Conservation (phyloP, 1,284 basidiomycete species). For the Leccinum insigne region DNA sequence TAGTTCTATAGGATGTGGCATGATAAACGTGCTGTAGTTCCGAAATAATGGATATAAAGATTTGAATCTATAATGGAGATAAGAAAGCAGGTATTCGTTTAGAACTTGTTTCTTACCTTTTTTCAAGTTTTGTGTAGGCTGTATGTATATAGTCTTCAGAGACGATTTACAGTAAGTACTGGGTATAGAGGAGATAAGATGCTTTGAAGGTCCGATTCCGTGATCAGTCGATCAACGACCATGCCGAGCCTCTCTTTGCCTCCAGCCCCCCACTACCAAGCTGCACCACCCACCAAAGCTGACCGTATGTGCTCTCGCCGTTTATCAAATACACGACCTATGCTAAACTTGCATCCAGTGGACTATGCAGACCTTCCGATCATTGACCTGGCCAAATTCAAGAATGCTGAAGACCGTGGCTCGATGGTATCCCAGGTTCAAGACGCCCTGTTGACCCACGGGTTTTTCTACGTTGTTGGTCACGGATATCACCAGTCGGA, state of each 20-base stretch:
- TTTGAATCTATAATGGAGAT: background rate
- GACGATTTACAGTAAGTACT: no score
- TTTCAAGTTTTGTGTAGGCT: no score
- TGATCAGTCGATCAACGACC: background rate
- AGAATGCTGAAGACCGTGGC: conserved; percentile 37
- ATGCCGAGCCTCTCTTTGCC: conserved; percentile 25
- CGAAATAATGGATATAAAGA: background rate
- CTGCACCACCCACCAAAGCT: conserved; percentile 23
- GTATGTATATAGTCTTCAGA: no score
- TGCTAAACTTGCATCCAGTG: conserved; percentile 38
- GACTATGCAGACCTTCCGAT: conserved; percentile 67
- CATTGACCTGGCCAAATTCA: conserved; percentile 60
- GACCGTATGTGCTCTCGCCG: conserved; percentile 19
- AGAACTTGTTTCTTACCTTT: no score
- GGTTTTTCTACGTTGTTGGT: conserved; percentile 64
- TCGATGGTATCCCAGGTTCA: conserved; percentile 50
- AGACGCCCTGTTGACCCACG: conserved; percentile 58
- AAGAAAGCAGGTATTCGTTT: background rate
- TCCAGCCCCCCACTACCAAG: conserved; percentile 22
- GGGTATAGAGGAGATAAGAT: no score
- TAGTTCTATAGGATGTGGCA: conserved; percentile 14
- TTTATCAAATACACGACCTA: background rate
- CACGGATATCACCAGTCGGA: conserved; percentile 52
- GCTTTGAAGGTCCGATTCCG: background rate
- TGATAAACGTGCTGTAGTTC: conserved; percentile 1